Conservation (phyloP, 371 early-diverging fungal genomes). For the Circinella umbellata region DNA sequence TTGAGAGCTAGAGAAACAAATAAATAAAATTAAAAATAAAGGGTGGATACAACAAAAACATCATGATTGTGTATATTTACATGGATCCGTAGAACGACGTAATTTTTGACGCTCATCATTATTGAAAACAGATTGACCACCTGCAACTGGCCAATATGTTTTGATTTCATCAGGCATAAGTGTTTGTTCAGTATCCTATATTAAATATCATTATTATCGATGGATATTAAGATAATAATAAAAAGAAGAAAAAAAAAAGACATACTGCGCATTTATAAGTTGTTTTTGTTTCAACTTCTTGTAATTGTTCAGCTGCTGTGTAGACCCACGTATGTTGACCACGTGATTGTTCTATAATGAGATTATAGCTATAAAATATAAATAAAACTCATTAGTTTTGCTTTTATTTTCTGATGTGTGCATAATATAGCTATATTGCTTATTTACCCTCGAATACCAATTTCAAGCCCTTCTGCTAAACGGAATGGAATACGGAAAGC, state of each 20-base stretch:
- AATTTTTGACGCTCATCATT: conserved; percentile 60
- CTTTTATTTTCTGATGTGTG: neutral
- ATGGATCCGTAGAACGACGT: conserved; percentile 53
- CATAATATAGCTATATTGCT: no score
- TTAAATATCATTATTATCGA: neutral
- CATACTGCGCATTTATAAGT: conserved; percentile 59
- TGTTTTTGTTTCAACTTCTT: conserved; percentile 59
- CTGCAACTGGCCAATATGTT: conserved; percentile 61
- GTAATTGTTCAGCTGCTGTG: conserved; percentile 51
- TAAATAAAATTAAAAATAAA: neutral
- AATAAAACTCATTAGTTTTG: neutral
- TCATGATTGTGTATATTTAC: conserved; percentile 27
- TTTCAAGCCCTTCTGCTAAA: conserved; percentile 55
- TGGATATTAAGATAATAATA: neutral
- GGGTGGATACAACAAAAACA: no score
- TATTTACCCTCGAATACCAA: conserved; percentile 61
- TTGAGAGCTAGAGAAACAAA: conserved; percentile 49
- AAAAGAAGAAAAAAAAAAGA: neutral
- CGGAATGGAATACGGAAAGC: conserved; percentile 57
- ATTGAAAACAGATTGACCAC: conserved; percentile 61
- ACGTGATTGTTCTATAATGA: conserved; percentile 55
- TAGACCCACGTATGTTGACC: conserved; percentile 49
- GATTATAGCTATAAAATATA: conserved; percentile 39
- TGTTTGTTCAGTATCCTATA: conserved; percentile 54
- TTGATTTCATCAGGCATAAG: conserved; percentile 62